Evolutionary conservation across 352 stramenopile species (phyloP).

Genomic region (Phytophthora podocarpi): DNA sequence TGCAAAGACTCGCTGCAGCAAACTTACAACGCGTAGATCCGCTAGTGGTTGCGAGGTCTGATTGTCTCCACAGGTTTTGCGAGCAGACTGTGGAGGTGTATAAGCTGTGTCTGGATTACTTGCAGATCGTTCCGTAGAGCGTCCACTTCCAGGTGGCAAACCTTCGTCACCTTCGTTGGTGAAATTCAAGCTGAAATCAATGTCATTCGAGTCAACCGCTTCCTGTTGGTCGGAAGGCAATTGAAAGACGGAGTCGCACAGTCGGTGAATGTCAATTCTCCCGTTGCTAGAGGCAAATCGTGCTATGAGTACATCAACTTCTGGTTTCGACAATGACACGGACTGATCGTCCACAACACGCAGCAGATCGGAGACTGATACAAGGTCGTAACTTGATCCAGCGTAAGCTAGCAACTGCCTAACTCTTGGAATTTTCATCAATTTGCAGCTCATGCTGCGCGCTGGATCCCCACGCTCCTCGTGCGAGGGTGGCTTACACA

Average conservation of each 20-base stretch:
- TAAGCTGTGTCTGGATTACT: not conserved
- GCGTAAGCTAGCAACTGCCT: constrained; percentile 23
- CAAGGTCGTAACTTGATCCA: constrained; percentile 8
- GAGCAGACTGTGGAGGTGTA: constrained; percentile 10
- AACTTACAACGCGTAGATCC: constrained; percentile 41
- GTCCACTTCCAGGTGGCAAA: constrained; percentile 14
- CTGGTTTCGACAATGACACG: constrained; percentile 30
- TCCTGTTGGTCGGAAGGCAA: constrained; percentile 16
- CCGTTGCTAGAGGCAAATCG: constrained; percentile 34
- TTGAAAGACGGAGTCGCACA: constrained; percentile 50
- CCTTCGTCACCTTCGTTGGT: constrained; percentile 21
- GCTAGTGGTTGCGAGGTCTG: constrained; percentile 10
- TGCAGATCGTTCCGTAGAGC: constrained; percentile 11
- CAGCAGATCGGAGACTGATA: constrained; percentile 36
- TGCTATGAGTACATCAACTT: constrained; percentile 37
- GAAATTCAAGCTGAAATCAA: constrained; percentile 23
- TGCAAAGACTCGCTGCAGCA: constrained; percentile 64
- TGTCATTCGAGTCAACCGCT: constrained; percentile 16
- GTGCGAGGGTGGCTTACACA: constrained; percentile 6
- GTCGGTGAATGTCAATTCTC: constrained; percentile 37
- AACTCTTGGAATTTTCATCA: constrained; percentile 36
- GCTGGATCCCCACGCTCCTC: constrained; percentile 10
- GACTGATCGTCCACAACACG: constrained; percentile 31
- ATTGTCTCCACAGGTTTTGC: constrained; percentile 1
- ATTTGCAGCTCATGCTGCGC: constrained; percentile 24